Conservation (phyloP, 495 filamentous ascomycete species). For the Beverwykella pulmonaria region DNA sequence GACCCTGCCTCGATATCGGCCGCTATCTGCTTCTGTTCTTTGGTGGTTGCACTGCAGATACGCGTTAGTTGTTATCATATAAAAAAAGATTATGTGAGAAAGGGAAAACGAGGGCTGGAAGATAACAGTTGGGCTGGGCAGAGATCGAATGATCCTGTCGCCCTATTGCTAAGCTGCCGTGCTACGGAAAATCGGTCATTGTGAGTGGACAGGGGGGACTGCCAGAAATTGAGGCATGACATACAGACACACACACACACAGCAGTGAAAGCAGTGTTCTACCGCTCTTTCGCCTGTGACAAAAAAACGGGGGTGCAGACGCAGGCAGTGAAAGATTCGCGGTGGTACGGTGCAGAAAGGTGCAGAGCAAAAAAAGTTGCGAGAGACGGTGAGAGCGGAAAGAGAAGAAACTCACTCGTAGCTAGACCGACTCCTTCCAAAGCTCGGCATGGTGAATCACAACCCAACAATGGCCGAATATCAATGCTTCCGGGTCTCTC, state of each 20-base stretch:
- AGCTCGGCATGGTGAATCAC: conserved; percentile 33
- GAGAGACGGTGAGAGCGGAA: background rate
- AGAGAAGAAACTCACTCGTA: conserved; percentile 33
- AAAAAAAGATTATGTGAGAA: background rate
- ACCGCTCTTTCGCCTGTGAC: no score
- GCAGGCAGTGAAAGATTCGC: no score
- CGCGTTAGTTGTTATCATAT: no score
- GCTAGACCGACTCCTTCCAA: conserved; percentile 36
- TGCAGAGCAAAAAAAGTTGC: background rate
- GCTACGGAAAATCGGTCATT: no score
- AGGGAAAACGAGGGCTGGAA: background rate
- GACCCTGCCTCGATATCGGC: conserved; percentile 35
- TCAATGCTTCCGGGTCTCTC: background rate
- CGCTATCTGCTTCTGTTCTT: conserved; percentile 36
- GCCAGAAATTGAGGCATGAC: no score
- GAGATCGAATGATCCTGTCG: no score
- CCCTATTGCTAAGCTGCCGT: no score
- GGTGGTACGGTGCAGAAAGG: no score
- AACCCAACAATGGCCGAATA: background rate
- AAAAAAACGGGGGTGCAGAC: no score
- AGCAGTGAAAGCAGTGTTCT: no score
- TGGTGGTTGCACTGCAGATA: conserved; percentile 22
- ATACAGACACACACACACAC: no score
- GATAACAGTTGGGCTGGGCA: background rate
- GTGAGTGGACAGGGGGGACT: no score